Percentiles rank a stretch among this genome's conserved stretches.
phyloP scores from a whole-genome alignment of 108 stramenopile genomes.

The Skeletonema costatum region DNA sequence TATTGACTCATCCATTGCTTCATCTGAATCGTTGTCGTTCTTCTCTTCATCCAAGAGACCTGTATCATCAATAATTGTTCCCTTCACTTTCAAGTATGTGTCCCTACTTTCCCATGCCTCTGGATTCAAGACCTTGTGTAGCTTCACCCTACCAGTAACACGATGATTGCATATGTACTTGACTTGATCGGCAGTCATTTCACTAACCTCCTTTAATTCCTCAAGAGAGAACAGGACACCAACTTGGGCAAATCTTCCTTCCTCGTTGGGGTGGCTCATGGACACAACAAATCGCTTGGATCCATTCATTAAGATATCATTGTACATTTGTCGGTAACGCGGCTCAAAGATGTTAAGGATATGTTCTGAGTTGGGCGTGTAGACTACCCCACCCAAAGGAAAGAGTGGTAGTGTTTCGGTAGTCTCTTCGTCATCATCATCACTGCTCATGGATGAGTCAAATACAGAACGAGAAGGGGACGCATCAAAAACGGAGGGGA shows the following conservation, averaged over 20 bases:
- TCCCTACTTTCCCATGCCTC: conserved; percentile 72
- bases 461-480: conserved; percentile 35
- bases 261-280: conserved; percentile 77
- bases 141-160: conserved; percentile 76
- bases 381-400: conserved; percentile 85
- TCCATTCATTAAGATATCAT: conserved; percentile 88
- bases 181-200: conserved; percentile 82
- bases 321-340: conserved; percentile 92
- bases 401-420: conserved; percentile 77
- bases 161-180: conserved; percentile 91
- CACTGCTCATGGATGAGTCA: conserved; percentile 12
- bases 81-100: conserved; percentile 79
- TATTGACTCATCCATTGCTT: conserved; percentile 27
- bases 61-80: conserved; percentile 75
- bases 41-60: conserved; percentile 25
- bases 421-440: conserved; percentile 13
- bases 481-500: conserved; percentile 60
- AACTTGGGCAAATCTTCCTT: conserved; percentile 76
- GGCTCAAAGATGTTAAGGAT: conserved; percentile 91
- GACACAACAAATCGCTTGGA: conserved; percentile 78
- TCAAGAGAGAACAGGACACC: conserved; percentile 83
- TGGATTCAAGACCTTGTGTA: conserved; percentile 78
- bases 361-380: conserved; percentile 89
- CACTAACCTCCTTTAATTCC: conserved; percentile 85
- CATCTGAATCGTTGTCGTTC: conserved; percentile 15